Base-by-base conservation (phyloP, 1,284 basidiomycete genomes). In the Trametes polyzona region DNA sequence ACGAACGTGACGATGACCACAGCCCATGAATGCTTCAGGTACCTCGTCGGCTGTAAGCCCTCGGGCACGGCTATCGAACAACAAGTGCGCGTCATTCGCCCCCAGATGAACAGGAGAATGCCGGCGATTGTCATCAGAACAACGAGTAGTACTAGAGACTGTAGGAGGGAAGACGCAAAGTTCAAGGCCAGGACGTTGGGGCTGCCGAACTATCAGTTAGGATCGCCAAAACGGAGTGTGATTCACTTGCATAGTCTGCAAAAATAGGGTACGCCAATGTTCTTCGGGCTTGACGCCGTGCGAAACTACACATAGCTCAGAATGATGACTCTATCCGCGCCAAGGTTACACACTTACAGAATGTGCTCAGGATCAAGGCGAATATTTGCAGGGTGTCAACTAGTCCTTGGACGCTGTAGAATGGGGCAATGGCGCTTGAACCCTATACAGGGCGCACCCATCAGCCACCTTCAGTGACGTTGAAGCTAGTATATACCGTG, bases 131-230 rank as follows among this genome's bases (percentile, higher is more conserved):
- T 60, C 76, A 87, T 82, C 60, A 87, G 81, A 29, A 84, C 67
- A 14, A 80, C 47, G 12, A 90, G 77, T 57, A 85, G 79, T 23
- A 84, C 64, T 6, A 88, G 65, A 24, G 83, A 84, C 65, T 82
- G 78, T 19, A 76, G 55, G 70, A 84, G 68, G 1, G 81, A 80
- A 0, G 83, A 78, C 0, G 80, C 82, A 52, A 90, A 83, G 66
- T 90, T 90, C 43, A 90, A 74, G 6, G 88, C 87, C 24, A 90
- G 72, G 16, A 89, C 67, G 61, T 90, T 90, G 5, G 88, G 88
- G 62, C 87, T 90, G 59, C 10, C 47, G 9, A 21, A 32, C 30
- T 23, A 47, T 68, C 49, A 65, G 63, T 51, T 37, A 52, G 23
- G 39, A 33, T 39, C 9, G 12, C 57, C 27, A 52, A n/a, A 35